These are phyloP conservation scores for Aspergillus calidoustus DNA, from an alignment of 2,329 filamentous ascomycete species.

Conservation along the genomic window DNA sequence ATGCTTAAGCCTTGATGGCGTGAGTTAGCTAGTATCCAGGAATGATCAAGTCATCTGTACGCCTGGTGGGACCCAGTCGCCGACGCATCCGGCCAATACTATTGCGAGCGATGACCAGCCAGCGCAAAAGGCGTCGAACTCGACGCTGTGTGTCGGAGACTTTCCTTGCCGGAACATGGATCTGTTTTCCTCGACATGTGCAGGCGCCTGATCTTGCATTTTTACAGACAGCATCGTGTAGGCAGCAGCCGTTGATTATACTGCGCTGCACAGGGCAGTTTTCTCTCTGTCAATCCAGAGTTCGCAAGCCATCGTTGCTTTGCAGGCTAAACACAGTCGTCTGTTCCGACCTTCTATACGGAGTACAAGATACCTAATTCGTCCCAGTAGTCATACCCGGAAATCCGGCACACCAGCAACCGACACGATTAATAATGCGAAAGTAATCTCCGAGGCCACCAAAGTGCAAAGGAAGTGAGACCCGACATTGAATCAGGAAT, in stretches of 20 bases:
- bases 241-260: neutral
- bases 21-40: neutral
- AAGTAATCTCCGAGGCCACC: neutral
- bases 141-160: neutral
- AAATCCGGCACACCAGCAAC: neutral
- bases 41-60: slow-evolving; percentile 4
- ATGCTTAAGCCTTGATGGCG: neutral
- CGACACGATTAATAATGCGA: neutral
- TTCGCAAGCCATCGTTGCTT: neutral
- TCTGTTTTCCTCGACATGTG: neutral
- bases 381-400: too few relatives aligned
- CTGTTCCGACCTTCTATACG: too few relatives aligned
- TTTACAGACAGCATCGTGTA: neutral
- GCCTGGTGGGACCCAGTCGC: slow-evolving; percentile 2
- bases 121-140: neutral
- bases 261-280: neutral
- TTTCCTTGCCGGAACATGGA: neutral
- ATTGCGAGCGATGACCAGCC: neutral
- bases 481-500: neutral
- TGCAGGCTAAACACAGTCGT: neutral
- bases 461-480: neutral
- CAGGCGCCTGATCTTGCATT: neutral
- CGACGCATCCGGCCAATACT: neutral
- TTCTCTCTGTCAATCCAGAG: neutral
- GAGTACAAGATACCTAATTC: neutral